Base-by-base conservation (phyloP, 1,139 yeast species). In the Wickerhamomyces sp. region DNA sequence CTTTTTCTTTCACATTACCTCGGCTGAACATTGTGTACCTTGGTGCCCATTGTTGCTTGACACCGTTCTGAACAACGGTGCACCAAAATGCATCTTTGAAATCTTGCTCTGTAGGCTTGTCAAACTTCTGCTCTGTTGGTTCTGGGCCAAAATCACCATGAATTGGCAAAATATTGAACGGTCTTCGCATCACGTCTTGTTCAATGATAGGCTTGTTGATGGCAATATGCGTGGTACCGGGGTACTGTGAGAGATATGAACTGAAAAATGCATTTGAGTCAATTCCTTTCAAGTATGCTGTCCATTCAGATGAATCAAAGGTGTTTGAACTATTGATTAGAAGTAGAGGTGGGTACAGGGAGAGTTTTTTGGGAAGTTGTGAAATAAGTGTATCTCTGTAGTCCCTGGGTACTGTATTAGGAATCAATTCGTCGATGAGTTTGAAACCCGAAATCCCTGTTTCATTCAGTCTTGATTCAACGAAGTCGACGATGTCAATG, bases 1-100 rank as follows among this genome's bases (percentile, higher is more conserved):
- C 71, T 56, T 87, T 87, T 52, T 87, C 96, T 44, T 80, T 82
- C 46, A 87, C 75, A 52, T 87, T 87, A 0, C 95, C 96, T n/a
- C 95, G 59, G 25, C 89, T 79, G 53, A 87, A 87, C 96, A 87
- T 87, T 11, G 95, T 85, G 51, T 76, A 81, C 35, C 69, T 55
- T 0, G 96, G 96, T 4, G 91, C 85, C 95, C 95, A 87, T 3
- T 73, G 68, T 51, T 87, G 96, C 41, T 57, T 64, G 6, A 87
- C 75, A 2, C 88, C 89, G 54, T 87, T 85, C 52, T 87, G 96
- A 3, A 66, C 59, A 2, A 70, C 70, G 11, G 67, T 58, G 47
- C 89, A 83, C 95, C 95, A 87, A 45, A 86, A 75, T 0, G 85
- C 82, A 0, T 49, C 28, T 0, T 56, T 40, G 33, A 78, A 70